Conservation (phyloP, 1,284 basidiomycete genomes). For the Phenoliferia sp. region DNA sequence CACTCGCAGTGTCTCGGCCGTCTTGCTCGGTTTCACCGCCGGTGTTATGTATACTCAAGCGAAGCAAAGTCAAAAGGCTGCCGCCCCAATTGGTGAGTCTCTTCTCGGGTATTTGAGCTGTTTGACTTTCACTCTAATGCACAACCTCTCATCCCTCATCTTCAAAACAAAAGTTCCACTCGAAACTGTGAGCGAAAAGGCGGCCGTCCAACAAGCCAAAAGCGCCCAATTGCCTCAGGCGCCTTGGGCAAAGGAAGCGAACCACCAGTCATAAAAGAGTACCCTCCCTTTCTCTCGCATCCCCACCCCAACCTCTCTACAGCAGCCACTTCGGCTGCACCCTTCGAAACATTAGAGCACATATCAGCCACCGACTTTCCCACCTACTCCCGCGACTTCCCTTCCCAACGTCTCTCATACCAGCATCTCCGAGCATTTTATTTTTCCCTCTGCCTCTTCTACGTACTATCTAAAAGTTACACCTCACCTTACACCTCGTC, state of each 20-base stretch:
- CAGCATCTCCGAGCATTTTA: no score
- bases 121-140: neutral
- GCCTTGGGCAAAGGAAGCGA: neutral
- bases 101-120: no score
- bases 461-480: no score
- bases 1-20: constrained; percentile 78
- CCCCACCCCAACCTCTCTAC: neutral
- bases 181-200: neutral
- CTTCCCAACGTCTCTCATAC: no score
- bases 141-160: neutral
- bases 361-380: no score
- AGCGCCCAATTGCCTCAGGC: neutral
- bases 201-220: neutral
- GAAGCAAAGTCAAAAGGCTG: constrained; percentile 24
- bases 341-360: no score
- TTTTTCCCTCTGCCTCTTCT: no score
- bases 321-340: no score
- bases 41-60: constrained; percentile 48
- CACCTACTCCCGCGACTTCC: no score
- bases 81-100: neutral
- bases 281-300: neutral
- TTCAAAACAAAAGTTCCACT: neutral
- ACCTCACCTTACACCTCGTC: no score
- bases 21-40: constrained; percentile 84
- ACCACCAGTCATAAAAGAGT: neutral